Evolutionary conservation across 1,284 basidiomycete genomes (phyloP).

Genomic region (Ceratobasidium sp.): DNA sequence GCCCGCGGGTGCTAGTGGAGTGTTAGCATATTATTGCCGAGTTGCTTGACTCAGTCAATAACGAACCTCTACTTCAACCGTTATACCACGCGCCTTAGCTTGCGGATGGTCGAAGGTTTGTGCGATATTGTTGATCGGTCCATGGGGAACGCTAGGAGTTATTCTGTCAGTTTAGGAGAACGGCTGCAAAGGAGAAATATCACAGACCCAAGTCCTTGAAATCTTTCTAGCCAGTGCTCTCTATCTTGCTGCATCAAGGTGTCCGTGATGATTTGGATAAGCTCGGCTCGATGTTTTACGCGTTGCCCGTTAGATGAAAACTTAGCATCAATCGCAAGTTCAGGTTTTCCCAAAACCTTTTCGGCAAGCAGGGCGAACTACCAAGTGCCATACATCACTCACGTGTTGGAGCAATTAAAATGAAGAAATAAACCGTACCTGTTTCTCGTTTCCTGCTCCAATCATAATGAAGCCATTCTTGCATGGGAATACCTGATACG

Average conservation of each 20-base stretch:
- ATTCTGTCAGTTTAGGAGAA: background rate
- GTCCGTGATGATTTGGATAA: constrained; percentile 80
- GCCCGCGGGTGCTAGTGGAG: constrained; percentile 75
- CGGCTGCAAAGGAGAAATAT: background rate
- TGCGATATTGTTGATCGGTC: constrained; percentile 92
- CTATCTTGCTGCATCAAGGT: constrained; percentile 71
- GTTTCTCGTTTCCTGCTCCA: constrained; percentile 92
- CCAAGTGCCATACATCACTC: too few species aligned
- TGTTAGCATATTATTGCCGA: constrained; percentile 31
- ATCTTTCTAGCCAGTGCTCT: constrained; percentile 79
- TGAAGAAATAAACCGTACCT: constrained; percentile 63
- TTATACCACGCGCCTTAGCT: constrained; percentile 74
- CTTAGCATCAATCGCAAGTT: constrained; percentile 69
- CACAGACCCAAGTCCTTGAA: constrained; percentile 81
- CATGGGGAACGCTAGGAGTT: constrained; percentile 79
- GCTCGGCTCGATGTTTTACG: constrained; percentile 80
- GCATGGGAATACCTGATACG: constrained; percentile 93
- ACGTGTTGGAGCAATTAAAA: too few species aligned
- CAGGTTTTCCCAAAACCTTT: constrained; percentile 71
- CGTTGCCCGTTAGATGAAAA: constrained; percentile 83
- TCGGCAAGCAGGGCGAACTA: constrained; percentile 79
- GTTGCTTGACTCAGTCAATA: constrained; percentile 48
- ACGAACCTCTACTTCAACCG: constrained; percentile 73
- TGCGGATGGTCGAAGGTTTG: constrained; percentile 95
- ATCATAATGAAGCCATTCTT: constrained; percentile 94